Evolutionary conservation across 306 rosid species (phyloP), one percentile per base, ranked within the genome.

Genomic region (Spatholobus suberectus): DNA sequence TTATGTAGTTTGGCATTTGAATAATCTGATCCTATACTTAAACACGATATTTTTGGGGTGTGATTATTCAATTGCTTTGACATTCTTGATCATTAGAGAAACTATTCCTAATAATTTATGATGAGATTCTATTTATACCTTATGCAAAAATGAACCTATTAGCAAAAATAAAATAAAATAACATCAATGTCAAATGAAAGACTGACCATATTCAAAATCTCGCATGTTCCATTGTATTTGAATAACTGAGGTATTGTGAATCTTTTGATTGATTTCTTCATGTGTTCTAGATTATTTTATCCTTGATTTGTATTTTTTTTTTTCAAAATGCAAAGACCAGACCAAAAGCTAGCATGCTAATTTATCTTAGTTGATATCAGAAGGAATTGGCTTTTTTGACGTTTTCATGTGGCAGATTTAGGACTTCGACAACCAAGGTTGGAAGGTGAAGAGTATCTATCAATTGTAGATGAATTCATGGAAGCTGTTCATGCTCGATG

Each of bases 361-460:
- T 65, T 75, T 68, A 34, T 63, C 77, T 66, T 24, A 68, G 62
- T 69, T 75, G 82, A 80, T 63, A 77, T 84, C 81, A 79, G 81
- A 87, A 84, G 85, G 82, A 71, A 49, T 67, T 51, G 79, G 57
- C 46, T 89, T 83, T 75, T 58, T 38, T 85, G 52, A 85, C 82
- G 57, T 85, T 84, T 94, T 88, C 55, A 78, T 86, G 82, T 88
- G 88, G 66, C 85, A 96, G 99, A 96, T 92, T 89, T 96, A 86
- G 99, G 99, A 90, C 90, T 96, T 80, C 90, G 99, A 75, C 98
- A 92, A 84, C 97, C 97, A 83, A 94, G 99, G 89, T 84, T 96
- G 90, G 99, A 96, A 86, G 99, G 98, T 78, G 98, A 96, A 80
- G 98, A 96, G 83, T 96, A 96, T 86, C 83, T 96, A 70, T 83